Base-by-base conservation (phyloP, 1,139 yeast genomes). In the Yamadazyma atlantica region DNA sequence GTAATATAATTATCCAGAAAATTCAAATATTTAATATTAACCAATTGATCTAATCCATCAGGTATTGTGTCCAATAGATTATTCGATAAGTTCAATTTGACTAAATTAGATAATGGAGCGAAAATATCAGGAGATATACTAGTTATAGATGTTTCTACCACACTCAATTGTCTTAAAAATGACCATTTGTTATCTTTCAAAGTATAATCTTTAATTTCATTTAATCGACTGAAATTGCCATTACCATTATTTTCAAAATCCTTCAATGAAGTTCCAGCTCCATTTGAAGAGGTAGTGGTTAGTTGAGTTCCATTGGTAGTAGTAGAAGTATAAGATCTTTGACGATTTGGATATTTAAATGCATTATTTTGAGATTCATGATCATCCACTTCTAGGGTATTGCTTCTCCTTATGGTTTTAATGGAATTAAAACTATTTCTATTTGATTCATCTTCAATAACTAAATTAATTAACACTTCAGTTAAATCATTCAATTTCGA, bases 71-170 rank as follows among this genome's bases (percentile, higher is more conserved):
- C 71, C 24, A 81, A 58, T 28, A 69, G 55, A 49, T 81, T 81
- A 40, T 71, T 68, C 1, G 85, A 78, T 30, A 81, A 57, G 49
- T 81, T 83, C 36, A 81, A 64, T 36, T 80, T 78, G 11, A 78
- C 76, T 18, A 81, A 58, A 40, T 73, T 73, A 12, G 56, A 49
- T 24, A 82, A 60, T 2, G 79, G 77, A 41, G 67, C 68, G 51
- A 81, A 78, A 13, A 73, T 60, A 42, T 62, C 64, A 7, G 66
- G 53, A 13, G 75, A 69, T 15, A 82, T 65, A 6, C 60, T 51
- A 0, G 70, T 57, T 15, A 81, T 73, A 19, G 77, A 73, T 30
- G 81, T 75, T 39, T 80, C 84, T 0, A 78, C 57, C 7, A 82
- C 65, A 2, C 82, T 76, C 32, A 81, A 61, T 55, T 80, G 84